Conservation (phyloP, 345 rosid genomes). For the Arabis hirsuta region DNA sequence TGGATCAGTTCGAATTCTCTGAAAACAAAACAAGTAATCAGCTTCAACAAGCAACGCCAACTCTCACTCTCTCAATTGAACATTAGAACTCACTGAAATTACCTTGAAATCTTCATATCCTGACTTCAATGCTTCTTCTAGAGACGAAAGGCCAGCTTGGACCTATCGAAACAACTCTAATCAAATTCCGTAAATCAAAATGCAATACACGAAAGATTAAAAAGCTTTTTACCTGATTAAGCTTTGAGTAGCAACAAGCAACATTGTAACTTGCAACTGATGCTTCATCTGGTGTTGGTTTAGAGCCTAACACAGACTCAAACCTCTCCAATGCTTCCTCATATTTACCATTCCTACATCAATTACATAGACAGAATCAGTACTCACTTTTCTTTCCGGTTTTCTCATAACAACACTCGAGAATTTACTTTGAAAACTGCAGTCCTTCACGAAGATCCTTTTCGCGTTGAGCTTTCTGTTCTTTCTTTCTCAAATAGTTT, state of each 20-base stretch:
- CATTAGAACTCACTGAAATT: conserved; percentile 11
- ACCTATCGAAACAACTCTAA: conserved; percentile 48
- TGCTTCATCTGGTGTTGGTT: conserved; percentile 75
- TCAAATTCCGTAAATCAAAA: conserved; percentile 15
- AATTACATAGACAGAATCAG: not conserved
- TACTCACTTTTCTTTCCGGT: not conserved
- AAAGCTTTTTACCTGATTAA: conserved; percentile 64
- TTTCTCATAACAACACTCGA: not conserved
- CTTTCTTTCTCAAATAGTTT: conserved; percentile 73
- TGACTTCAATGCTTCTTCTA: conserved; percentile 78
- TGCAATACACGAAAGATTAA: conserved; percentile 7
- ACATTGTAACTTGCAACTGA: conserved; percentile 91
- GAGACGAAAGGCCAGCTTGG: conserved; percentile 90
- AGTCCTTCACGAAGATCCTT: conserved; percentile 88
- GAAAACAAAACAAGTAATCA: conserved; percentile 36
- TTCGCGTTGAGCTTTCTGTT: conserved; percentile 70
- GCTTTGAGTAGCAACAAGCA: conserved; percentile 93
- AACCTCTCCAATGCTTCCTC: conserved; percentile 88
- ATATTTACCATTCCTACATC: conserved; percentile 70
- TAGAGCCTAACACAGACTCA: conserved; percentile 94
- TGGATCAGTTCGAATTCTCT: conserved; percentile 91
- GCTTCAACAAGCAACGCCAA: conserved; percentile 28
- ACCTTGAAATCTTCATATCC: conserved; percentile 97
- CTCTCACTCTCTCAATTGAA: not conserved
- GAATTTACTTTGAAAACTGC: conserved; percentile 67